Conservation (phyloP, 192 early-diverging fungal genomes). For the Rhizoclosmatium globosum region DNA sequence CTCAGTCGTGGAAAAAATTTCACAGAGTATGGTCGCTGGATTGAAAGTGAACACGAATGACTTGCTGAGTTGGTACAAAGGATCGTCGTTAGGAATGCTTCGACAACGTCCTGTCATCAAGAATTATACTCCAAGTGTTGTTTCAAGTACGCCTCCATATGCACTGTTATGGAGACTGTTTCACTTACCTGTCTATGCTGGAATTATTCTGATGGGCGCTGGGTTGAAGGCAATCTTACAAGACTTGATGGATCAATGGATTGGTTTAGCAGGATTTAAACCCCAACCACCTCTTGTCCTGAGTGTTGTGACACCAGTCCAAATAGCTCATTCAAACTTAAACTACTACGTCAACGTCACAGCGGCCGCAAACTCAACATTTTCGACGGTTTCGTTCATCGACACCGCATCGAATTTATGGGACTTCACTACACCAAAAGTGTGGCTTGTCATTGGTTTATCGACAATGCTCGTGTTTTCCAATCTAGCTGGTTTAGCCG, state of each 20-base stretch:
- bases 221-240: conserved; percentile 8
- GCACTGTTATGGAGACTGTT: conserved; percentile 19
- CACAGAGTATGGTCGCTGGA: neutral
- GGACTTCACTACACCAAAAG: conserved; percentile 10
- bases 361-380: neutral
- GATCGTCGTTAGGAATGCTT: neutral
- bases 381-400: neutral
- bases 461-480: neutral
- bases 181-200: conserved; percentile 6
- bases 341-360: conserved; percentile 6
- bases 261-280: conserved; percentile 26
- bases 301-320: neutral
- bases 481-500: conserved; percentile 1
- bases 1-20: neutral
- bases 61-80: neutral
- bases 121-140: neutral
- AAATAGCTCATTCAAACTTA: neutral
- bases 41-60: neutral
- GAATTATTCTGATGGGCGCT: conserved; percentile 10
- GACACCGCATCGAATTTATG: neutral
- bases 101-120: neutral
- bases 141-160: conserved; percentile 2
- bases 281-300: neutral
- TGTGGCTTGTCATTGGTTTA: neutral
- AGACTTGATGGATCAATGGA: conserved; percentile 21